Evolutionary conservation across 805 yeast genomes (phyloP).

Genomic region (Metschnikowia sp.): DNA sequence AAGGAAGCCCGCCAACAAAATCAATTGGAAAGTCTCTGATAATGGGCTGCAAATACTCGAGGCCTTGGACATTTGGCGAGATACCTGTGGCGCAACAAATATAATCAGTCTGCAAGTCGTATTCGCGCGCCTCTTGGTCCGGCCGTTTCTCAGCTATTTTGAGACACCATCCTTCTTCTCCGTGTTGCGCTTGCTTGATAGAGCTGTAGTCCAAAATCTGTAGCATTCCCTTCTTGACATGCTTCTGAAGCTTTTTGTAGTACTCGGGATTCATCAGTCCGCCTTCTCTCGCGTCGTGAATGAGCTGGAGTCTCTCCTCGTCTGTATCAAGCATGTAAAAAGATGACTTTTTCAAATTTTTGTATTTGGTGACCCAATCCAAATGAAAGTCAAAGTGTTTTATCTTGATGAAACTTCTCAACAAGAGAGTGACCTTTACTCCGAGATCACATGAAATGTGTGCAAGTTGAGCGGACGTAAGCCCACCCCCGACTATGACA

Average conservation of each 20-base stretch:
- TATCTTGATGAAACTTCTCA: constrained; percentile 37
- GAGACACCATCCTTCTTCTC: constrained; percentile 27
- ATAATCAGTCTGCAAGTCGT: constrained; percentile 22
- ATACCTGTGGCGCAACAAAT: constrained; percentile 44
- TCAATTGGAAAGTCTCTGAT: constrained; percentile 27
- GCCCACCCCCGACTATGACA: constrained; percentile 45
- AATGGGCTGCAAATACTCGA: constrained; percentile 31
- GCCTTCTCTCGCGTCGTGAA: constrained; percentile 41
- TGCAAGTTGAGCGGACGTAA: constrained; percentile 45
- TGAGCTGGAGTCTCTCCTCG: constrained; percentile 39
- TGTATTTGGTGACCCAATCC: constrained; percentile 50
- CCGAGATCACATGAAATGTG: constrained; percentile 33
- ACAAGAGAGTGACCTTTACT: constrained; percentile 30
- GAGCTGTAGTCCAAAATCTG: constrained; percentile 27
- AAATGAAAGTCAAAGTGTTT: constrained; percentile 48
- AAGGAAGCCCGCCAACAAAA: constrained; percentile 37
- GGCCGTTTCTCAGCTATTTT: constrained; percentile 11
- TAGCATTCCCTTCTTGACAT: constrained; percentile 29
- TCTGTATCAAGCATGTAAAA: constrained; percentile 43
- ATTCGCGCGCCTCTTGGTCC: constrained; percentile 2
- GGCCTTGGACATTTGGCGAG: constrained; percentile 24
- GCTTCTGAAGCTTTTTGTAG: constrained; percentile 28
- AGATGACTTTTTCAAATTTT: constrained; percentile 42
- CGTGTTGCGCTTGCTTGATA: constrained; percentile 26
- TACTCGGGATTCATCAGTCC: constrained; percentile 47